phyloP scores from a whole-genome alignment of 2,329 filamentous ascomycete species.

The Davidsoniella neocaledoniae region DNA sequence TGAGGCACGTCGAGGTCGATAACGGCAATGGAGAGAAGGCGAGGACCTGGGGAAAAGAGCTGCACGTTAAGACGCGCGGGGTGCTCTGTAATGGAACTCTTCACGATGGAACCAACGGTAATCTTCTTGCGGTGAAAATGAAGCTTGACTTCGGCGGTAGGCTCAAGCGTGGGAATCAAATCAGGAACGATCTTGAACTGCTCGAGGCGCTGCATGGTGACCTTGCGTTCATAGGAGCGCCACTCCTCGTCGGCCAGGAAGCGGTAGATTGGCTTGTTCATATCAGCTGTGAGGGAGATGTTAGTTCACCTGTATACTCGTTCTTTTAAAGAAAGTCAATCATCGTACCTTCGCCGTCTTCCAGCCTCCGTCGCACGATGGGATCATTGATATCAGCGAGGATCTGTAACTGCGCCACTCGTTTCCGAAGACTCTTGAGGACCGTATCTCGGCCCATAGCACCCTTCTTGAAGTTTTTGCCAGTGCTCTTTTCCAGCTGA shows the following conservation, averaged over 20 bases:
- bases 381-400: slow-evolving; percentile 91
- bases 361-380: slow-evolving; percentile 78
- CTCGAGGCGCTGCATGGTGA: slow-evolving; percentile 69
- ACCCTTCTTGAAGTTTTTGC: slow-evolving; percentile 42
- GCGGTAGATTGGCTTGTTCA: slow-evolving; percentile 93
- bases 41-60: slow-evolving; percentile 64
- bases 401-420: slow-evolving; percentile 70
- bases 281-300: slow-evolving; percentile 47
- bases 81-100: slow-evolving; percentile 55
- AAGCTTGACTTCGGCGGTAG: slow-evolving; percentile 63
- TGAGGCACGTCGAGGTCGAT: slow-evolving; percentile 85
- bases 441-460: slow-evolving; percentile 47
- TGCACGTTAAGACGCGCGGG: slow-evolving; percentile 67
- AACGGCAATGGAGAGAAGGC: slow-evolving; percentile 69
- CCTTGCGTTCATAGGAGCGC: slow-evolving; percentile 61
- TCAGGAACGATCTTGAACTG: slow-evolving; percentile 84
- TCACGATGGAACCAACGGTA: slow-evolving; percentile 61
- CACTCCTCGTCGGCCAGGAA: slow-evolving; percentile 77
- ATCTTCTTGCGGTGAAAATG: slow-evolving; percentile 58
- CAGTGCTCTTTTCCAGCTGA: slow-evolving; percentile 42
- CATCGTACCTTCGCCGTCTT: slow-evolving; percentile 67
- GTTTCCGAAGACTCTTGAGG: slow-evolving; percentile 50
- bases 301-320: slow-evolving; percentile 14
- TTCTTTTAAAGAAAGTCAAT: not conserved
- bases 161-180: slow-evolving; percentile 63